phyloP scores from a whole-genome alignment of 2,329 filamentous ascomycete genomes.

The Claviceps sp. region DNA sequence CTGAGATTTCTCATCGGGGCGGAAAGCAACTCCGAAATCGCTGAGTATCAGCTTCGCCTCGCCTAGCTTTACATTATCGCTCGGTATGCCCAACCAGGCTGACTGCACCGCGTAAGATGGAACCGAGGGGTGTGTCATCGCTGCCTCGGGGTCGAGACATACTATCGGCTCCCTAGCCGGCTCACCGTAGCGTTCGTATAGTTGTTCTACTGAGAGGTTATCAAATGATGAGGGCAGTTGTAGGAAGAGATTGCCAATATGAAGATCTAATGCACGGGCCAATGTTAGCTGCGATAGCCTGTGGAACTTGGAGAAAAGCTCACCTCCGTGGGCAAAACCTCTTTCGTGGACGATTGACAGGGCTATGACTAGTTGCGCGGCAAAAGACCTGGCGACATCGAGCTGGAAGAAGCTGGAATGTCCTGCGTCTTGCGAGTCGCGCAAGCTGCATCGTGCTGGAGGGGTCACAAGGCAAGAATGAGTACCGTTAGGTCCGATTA shows the following conservation, averaged over 20 bases:
- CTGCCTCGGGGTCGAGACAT: too few relatives aligned
- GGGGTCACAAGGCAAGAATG: too few relatives aligned
- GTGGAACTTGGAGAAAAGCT: too few relatives aligned
- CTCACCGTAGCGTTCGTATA: constrained; percentile 14
- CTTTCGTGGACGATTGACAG: constrained; percentile 16
- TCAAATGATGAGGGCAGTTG: constrained; percentile 10
- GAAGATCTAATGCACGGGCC: background rate
- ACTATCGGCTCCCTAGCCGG: constrained; percentile 5
- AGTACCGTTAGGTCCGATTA: constrained; percentile 13
- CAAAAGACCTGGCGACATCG: too few relatives aligned
- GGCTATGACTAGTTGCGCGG: too few relatives aligned
- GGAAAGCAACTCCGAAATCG: constrained; percentile 13
- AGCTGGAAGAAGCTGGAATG: constrained; percentile 3
- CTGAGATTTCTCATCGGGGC: constrained; percentile 12
- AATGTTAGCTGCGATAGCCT: too few relatives aligned
- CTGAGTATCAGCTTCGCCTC: constrained; percentile 10
- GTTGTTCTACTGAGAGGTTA: constrained; percentile 11
- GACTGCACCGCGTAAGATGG: constrained; percentile 10
- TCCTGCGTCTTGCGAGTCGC: constrained; percentile 10
- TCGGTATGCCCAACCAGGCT: constrained; percentile 15
- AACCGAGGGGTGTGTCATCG: too few relatives aligned
- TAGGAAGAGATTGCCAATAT: constrained; percentile 18
- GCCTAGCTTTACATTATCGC: too few relatives aligned
- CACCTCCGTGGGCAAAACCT: too few relatives aligned
- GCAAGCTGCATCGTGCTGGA: constrained; percentile 12